Evolutionary conservation across 495 filamentous ascomycete species (phyloP), one percentile per base, ranked within the genome.

Genomic region (Lasiosphaeria hispida): DNA sequence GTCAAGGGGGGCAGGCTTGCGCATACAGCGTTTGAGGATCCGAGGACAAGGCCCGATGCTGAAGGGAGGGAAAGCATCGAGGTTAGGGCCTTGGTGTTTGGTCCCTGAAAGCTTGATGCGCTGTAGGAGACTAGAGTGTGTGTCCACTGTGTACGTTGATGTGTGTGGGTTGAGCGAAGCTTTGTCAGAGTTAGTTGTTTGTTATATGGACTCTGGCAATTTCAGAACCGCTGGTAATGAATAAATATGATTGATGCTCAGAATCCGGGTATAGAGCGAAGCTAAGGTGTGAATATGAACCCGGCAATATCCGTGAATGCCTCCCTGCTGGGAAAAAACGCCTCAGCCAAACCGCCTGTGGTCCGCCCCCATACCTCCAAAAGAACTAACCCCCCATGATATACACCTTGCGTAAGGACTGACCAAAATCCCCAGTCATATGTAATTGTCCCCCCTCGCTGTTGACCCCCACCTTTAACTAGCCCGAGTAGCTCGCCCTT

Each of bases 61-160:
- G 78, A 78, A 64, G 73, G 72, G 14, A 77, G 87, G 67, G 88
- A 94, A 80, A 95, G 90, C 69, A 93, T 96, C 71, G 90, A 95
- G 71, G 88, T 96, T 14, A 78, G 90, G 67, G 87, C 90, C 14
- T 76, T 96, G 71, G 85, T 96, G 10, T 92, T 95, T 80, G 90
- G 90, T 0, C 70, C 73, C 15, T 89, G 61, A 76, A 18, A 5
- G 39, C 39, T 41, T 3, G 39, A 8, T 8, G 39, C 11, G 39
- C 3, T 41, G 39, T 3, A 41, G 10, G 39, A 13, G n/a, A n/a
- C n/a, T n/a, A n/a, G n/a, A n/a, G n/a, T n/a, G 14, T 41, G 3
- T 41, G 39, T 8, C 2, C 39, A 41, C 39, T 41, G 11, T 41
- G 39, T 41, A 15, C 7, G 7, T 41, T 41, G 3, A 13, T 1